Percentiles rank a stretch among this genome's conserved stretches.
Evolutionary conservation across 1,284 basidiomycete genomes (phyloP).

Genomic region (Papiliotrema laurentii): DNA sequence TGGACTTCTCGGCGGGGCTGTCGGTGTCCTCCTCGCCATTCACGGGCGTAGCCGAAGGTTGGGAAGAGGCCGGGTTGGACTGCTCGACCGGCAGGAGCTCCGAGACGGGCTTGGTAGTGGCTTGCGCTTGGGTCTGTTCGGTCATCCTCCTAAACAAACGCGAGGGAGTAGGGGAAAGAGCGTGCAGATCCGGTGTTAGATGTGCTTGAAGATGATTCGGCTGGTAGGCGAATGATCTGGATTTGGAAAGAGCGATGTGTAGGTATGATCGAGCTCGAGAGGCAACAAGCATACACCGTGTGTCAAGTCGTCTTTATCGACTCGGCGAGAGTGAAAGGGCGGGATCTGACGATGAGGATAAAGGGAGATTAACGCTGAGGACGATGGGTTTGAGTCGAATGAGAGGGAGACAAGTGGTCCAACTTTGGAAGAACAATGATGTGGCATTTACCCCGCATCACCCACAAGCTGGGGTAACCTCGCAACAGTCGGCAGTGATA

Average conservation of each 20-base stretch:
- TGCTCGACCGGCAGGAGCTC: constrained; percentile 28
- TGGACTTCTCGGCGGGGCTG: constrained; percentile 23
- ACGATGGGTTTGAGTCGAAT: background rate
- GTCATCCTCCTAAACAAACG: too few relatives aligned
- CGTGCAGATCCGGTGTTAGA: too few relatives aligned
- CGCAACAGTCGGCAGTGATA: background rate
- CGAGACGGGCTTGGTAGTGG: constrained; percentile 10
- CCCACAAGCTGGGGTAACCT: background rate
- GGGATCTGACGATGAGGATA: too few relatives aligned
- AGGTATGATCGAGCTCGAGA: background rate
- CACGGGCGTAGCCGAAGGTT: constrained; percentile 9
- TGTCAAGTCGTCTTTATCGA: background rate
- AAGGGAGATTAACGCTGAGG: too few relatives aligned
- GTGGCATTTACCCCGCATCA: too few relatives aligned
- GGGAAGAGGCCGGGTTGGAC: constrained; percentile 18
- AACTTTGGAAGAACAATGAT: too few relatives aligned
- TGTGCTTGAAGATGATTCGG: too few relatives aligned
- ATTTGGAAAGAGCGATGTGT: background rate
- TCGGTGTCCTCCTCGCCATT: constrained; percentile 15
- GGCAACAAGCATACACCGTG: constrained; percentile 1
- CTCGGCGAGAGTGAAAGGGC: background rate
- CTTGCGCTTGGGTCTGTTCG: too few relatives aligned
- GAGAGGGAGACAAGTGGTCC: background rate
- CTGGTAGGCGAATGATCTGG: too few relatives aligned
- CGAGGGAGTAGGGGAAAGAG: too few relatives aligned